Evolutionary conservation across 1,139 yeast species (phyloP).

Genomic region (Casaregolazyma lundiana): DNA sequence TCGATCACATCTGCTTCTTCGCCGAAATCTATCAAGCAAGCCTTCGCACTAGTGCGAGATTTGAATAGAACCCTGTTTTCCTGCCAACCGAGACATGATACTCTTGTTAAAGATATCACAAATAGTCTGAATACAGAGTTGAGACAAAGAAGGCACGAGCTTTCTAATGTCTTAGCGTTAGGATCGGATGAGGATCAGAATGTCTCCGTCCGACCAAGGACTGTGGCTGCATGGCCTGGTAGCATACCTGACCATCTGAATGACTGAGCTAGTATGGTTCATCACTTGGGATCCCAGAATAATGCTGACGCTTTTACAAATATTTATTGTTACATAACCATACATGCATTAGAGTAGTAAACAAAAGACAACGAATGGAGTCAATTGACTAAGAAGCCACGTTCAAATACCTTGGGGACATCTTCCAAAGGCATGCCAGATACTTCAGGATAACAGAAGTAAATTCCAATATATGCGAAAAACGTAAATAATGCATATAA

Average conservation of each 20-base stretch:
- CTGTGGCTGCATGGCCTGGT: constrained; percentile 25
- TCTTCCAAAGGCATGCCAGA: constrained; percentile 45
- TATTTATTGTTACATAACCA: not conserved
- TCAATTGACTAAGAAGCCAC: constrained; percentile 7
- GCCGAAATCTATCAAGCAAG: constrained; percentile 10
- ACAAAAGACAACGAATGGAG: not conserved
- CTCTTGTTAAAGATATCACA: constrained; percentile 48
- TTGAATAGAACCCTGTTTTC: constrained; percentile 42
- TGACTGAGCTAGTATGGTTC: not conserved
- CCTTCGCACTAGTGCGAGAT: constrained; percentile 32
- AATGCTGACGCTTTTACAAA: not conserved
- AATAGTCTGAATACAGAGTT: constrained; percentile 44
- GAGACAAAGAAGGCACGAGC: constrained; percentile 35
- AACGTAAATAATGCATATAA: constrained; percentile 38
- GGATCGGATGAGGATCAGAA: constrained; percentile 15
- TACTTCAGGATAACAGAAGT: constrained; percentile 45
- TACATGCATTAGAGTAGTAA: not conserved
- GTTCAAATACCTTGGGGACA: constrained; percentile 37
- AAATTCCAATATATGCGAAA: constrained; percentile 40
- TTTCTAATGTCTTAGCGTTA: constrained; percentile 22
- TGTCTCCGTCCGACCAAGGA: constrained; percentile 5
- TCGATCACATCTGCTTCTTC: constrained; percentile 14
- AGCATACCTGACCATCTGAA: constrained; percentile 18
- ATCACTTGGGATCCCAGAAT: not conserved
- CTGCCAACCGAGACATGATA: constrained; percentile 51